A percentile compares a stretch with the other conserved stretches of the same genome.
phyloP scores from a whole-genome alignment of 208 protist species.

The Wallacemonas rigidus region DNA sequence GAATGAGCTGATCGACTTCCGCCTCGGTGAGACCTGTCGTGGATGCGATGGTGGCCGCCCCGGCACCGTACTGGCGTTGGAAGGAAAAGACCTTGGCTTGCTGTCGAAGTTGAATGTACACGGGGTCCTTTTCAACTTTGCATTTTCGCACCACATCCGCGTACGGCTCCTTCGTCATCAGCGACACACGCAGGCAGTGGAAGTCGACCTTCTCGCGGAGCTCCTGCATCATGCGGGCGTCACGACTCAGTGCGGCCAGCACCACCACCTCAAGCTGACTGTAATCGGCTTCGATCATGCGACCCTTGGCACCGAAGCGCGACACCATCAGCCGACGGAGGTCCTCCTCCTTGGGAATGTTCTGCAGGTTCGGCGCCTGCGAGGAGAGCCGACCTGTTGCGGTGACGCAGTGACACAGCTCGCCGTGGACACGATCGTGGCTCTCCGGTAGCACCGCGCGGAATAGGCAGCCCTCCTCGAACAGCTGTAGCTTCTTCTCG shows the following conservation, averaged over 20 bases:
- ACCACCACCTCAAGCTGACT: slow-evolving; percentile 91
- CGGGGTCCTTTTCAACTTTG: slow-evolving; percentile 79
- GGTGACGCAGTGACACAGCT: slow-evolving; percentile 90
- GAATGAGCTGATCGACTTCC: slow-evolving; percentile 85
- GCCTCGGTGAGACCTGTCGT: slow-evolving; percentile 87
- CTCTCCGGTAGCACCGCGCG: slow-evolving; percentile 86
- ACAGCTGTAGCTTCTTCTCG: slow-evolving; percentile 91
- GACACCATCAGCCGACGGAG: slow-evolving; percentile 80
- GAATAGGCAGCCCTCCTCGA: slow-evolving; percentile 88
- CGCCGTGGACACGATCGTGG: slow-evolving; percentile 83
- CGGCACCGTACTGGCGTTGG: slow-evolving; percentile 91
- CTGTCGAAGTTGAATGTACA: slow-evolving; percentile 90
- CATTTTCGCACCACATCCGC: slow-evolving; percentile 84
- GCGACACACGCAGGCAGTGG: slow-evolving; percentile 85
- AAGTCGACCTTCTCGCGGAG: slow-evolving; percentile 88
- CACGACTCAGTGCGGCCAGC: slow-evolving; percentile 85
- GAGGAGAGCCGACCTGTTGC: slow-evolving; percentile 87
- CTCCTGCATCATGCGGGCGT: slow-evolving; percentile 88
- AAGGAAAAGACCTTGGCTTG: slow-evolving; percentile 93
- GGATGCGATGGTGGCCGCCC: slow-evolving; percentile 74
- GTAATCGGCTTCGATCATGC: slow-evolving; percentile 93
- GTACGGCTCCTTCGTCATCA: slow-evolving; percentile 92
- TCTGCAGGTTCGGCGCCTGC: slow-evolving; percentile 90
- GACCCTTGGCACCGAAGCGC: slow-evolving; percentile 77
- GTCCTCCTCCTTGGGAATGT: slow-evolving; percentile 87